Conservation (phyloP, 208 protist species). For the Trypanosoma theileri region DNA sequence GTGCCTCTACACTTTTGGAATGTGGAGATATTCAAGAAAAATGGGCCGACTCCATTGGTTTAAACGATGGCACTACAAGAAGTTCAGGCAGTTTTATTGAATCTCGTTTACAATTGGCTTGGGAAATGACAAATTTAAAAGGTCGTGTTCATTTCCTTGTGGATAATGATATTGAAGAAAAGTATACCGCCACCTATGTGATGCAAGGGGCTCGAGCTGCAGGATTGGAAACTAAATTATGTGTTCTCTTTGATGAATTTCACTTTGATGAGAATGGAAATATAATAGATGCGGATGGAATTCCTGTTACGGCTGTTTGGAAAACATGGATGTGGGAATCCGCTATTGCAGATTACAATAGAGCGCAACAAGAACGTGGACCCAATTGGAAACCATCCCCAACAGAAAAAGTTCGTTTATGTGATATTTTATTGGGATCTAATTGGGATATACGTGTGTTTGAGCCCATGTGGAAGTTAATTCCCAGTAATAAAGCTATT, state of each 20-base stretch:
- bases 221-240: slow-evolving; percentile 80
- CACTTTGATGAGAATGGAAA: slow-evolving; percentile 70
- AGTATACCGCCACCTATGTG: slow-evolving; percentile 85
- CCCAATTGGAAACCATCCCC: slow-evolving; percentile 61
- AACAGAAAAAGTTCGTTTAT: slow-evolving; percentile 77
- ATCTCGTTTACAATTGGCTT: slow-evolving; percentile 58
- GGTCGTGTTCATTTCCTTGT: slow-evolving; percentile 89
- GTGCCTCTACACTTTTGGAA: slow-evolving; percentile 86
- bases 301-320: slow-evolving; percentile 80
- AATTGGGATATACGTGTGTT: slow-evolving; percentile 78
- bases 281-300: slow-evolving; percentile 72
- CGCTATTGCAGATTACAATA: slow-evolving; percentile 74
- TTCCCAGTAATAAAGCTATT: slow-evolving; percentile 92
- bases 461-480: slow-evolving; percentile 92
- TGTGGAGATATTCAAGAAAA: slow-evolving; percentile 87
- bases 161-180: slow-evolving; percentile 85
- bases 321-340: slow-evolving; percentile 94
- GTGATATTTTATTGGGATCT: slow-evolving; percentile 75
- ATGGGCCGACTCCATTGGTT: slow-evolving; percentile 77
- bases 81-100: slow-evolving; percentile 64
- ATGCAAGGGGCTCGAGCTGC: slow-evolving; percentile 69
- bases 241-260: slow-evolving; percentile 90
- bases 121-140: slow-evolving; percentile 54
- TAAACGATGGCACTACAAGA: slow-evolving; percentile 48
- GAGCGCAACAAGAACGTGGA: slow-evolving; percentile 61